Base-by-base conservation (phyloP, 1,284 basidiomycete genomes). In the Boletellus deceptivus region DNA sequence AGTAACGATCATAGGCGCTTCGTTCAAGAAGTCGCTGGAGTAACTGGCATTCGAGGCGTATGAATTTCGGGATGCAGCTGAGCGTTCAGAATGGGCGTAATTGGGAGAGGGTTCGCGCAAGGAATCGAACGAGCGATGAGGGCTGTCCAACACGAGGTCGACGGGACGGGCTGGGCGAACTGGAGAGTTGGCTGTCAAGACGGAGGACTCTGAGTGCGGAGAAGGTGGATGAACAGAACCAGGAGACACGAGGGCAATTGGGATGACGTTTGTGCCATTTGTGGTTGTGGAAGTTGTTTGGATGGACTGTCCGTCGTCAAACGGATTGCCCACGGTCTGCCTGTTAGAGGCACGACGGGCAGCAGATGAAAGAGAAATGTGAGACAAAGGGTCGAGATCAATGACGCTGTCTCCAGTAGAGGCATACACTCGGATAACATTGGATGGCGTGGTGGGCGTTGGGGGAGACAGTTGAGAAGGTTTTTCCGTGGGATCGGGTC, bases 191-290 rank as follows among this genome's bases (percentile, higher is more conserved):
- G 35, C 68, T 57, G 36, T 36, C 60, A 68, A 55, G 61, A 58
- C 41, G 11, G 46, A 45, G 3, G 61, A 58, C 43, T 59, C 60
- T 17, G 64, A 62, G 17, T 48, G 68, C 37, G 60, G 53, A 46
- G 67, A 60, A 24, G 68, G 59, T 3, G 50, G 50, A 17, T 60
- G 61, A 34, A 69, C 66, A 9, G 77, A 76, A 17, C 79, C 78
- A 18, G 85, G 79, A n/a, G 84, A 72, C 34, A 90, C 84, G 46
- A 91, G 75, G 5, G 87, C 87, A 56, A 91, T 91, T 53, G 89
- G 89, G 50, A 91, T 91, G 57, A 89, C 89, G 61, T 91, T 91
- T 14, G 89, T 88, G 36, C 79, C 79, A 63, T 86, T 84, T 11
- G 86, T 85, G 47, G 80, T 77, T 18, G 83, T 82, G 16, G 79